phyloP scores from a whole-genome alignment of 2,329 filamentous ascomycete genomes.

The Pestalotiopsis sp. region DNA sequence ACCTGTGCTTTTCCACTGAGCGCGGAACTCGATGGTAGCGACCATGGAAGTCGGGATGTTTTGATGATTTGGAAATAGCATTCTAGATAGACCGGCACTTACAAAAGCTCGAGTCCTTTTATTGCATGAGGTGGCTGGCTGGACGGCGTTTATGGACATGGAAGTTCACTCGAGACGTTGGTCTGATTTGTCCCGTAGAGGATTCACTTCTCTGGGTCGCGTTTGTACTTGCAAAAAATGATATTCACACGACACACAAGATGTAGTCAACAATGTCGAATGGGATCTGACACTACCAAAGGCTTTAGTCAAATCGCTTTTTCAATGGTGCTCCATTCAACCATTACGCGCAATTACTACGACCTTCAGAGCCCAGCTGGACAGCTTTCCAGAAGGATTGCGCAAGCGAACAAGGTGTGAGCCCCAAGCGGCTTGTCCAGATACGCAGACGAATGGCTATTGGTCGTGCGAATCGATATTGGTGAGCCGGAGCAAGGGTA shows the following conservation, averaged over 20 bases:
- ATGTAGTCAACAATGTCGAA: not conserved
- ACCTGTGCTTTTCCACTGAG: constrained; percentile 28
- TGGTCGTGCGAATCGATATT: constrained; percentile 6
- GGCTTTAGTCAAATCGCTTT: not conserved
- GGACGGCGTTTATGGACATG: not conserved
- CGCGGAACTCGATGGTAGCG: not conserved
- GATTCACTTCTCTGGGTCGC: not conserved
- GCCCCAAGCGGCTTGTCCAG: constrained; percentile 5
- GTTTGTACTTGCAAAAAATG: not conserved
- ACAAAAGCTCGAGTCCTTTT: constrained; percentile 4
- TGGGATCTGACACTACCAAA: not conserved
- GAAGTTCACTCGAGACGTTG: not conserved
- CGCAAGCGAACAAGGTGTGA: constrained; percentile 1
- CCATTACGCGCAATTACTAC: not conserved
- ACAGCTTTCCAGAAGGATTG: not conserved
- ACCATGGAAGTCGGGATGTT: not conserved
- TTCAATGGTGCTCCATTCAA: not conserved
- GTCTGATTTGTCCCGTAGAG: not conserved
- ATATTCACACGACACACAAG: not conserved
- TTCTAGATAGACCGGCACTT: not conserved
- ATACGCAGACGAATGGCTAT: constrained; percentile 12
- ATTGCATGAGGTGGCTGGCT: constrained; percentile 7
- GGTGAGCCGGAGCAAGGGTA: not conserved
- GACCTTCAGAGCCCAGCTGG: not conserved
- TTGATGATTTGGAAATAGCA: constrained; percentile 1